phyloP scores from a whole-genome alignment of 768 basidiomycete species.

The Erythrobasidium yunnanense region DNA sequence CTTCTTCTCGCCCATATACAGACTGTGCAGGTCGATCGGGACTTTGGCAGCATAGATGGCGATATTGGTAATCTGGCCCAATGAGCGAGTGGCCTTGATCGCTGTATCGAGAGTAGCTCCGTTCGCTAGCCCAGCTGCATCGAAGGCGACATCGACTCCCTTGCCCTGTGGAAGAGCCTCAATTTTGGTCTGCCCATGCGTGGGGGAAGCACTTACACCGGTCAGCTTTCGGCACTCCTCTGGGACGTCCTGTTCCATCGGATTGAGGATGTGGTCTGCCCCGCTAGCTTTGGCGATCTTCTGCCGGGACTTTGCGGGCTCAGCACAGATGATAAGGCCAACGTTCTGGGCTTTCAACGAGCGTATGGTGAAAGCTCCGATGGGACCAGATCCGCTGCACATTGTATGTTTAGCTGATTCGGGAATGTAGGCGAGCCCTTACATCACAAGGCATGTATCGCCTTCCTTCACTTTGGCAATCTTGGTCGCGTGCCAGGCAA shows the following conservation, averaged over 20 bases:
- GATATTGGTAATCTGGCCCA: constrained; percentile 45
- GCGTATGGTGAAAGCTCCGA: constrained; percentile 45
- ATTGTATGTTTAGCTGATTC: too few species aligned
- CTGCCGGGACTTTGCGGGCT: constrained; percentile 45
- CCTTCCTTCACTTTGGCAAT: constrained; percentile 44
- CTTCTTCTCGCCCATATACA: constrained; percentile 44
- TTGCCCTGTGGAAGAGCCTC: constrained; percentile 27
- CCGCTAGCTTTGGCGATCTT: constrained; percentile 43
- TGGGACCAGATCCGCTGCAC: constrained; percentile 30
- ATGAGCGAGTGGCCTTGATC: constrained; percentile 43
- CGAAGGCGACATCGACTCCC: constrained; percentile 48
- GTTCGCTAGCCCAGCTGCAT: constrained; percentile 47
- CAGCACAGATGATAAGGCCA: constrained; percentile 35
- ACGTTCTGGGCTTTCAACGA: constrained; percentile 41
- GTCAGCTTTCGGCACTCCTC: constrained; percentile 39
- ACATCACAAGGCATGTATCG: constrained; percentile 43
- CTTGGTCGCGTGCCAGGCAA: constrained; percentile 48
- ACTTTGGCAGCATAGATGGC: constrained; percentile 46
- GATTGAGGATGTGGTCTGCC: constrained; percentile 45
- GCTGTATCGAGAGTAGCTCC: constrained; percentile 42
- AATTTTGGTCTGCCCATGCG: not conserved
- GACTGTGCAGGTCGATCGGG: constrained; percentile 42
- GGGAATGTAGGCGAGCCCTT: constrained; percentile 45
- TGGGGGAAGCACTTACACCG: not conserved
- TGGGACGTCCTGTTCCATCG: constrained; percentile 40